Evolutionary conservation across 1,139 yeast genomes (phyloP), one percentile per base, ranked within the genome.

Genomic region (Saccharomyces uvarum): DNA sequence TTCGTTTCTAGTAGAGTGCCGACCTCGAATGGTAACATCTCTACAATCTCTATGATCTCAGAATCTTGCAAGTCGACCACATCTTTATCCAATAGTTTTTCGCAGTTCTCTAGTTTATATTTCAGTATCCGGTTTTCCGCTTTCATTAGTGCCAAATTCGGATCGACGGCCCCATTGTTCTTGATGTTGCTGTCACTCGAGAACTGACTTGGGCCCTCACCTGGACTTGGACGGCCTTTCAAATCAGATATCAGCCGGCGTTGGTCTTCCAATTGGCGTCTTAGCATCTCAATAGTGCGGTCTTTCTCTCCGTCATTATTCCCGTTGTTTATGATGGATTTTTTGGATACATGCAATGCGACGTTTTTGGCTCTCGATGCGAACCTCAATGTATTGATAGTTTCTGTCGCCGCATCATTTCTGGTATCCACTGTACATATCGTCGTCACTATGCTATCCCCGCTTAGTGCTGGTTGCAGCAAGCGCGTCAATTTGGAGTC

Each of bases 291-390:
- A 24, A 83, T 77, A 24, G 78, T 63, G 53, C 70, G 72, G 51
- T 74, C 74, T 19, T 80, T 74, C 27, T 80, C 86, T 2, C 56
- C 57, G 1, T 59, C 57, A 5, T 50, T 48, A 42, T 51, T 51
- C 13, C 47, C 9, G 32, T 32, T 41, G 50, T 33, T 26, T 28
- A 51, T 32, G 28, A 47, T 53, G 14, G 57, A 52, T 38, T 79
- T 83, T 56, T 80, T 81, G 56, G 79, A 80, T 6, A 88, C 96
- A 55, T 77, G 79, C 60, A 90, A 79, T 9, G 83, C 78, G 52
- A 90, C 83, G 68, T 90, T 90, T 65, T 90, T 91, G 0, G 98
- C 98, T 57, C 97, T 76, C 0, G 96, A 89, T 0, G 97, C 98
- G 74, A 91, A 93, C 55, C 98, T 74, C 38, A 93, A 75, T 0